Evolutionary conservation across 345 rosid species (phyloP), one percentile per base, ranked within the genome.

Genomic region (Adansonia digitata): DNA sequence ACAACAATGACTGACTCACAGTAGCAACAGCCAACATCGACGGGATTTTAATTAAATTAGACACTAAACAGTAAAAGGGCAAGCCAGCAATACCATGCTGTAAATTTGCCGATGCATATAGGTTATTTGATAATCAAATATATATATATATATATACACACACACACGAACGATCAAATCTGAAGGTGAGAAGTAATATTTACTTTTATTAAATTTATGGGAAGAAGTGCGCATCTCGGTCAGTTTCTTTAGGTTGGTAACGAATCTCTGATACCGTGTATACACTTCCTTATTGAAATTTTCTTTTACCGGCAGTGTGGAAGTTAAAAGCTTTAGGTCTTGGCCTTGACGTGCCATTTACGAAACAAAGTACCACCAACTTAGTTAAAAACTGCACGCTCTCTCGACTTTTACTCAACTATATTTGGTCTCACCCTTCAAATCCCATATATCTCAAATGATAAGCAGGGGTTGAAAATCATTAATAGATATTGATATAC

Each of bases 261-360:
- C 34, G 77, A 77, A 80, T 80, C 83, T 80, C 83, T 80, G 56
- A 68, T 68, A 4, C 4, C 56, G 72, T 68, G 72, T 46, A 14
- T 3, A 12, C 26, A 27, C 72, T 45, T 26, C 55, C 11, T 5
- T 17, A 4, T 68, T 18, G 42, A 49, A 49, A 48, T 9, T 31
- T 29, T n/a, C 43, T 15, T 69, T 69, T 49, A 17, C 73, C 9
- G 27, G 27, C 26, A 46, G 72, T 69, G n/a, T n/a, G n/a, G n/a
- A n/a, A n/a, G n/a, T n/a, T 48, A 29, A 27, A 57, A 46, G 17
- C 20, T 66, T 61, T 5, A 31, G 39, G 51, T 26, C 34, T 31
- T 31, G 35, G 1, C n/a, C 10, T 67, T 67, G 53, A 22, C 71
- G 53, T 67, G 22, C 34, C 71, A 26, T 43, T 66, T 43, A 67